A percentile compares a stretch with the other conserved stretches of the same genome.
These are phyloP conservation scores for Phytopythium chamaehyphon DNA, from an alignment of 352 stramenopile genomes.

Conservation along the genomic window DNA sequence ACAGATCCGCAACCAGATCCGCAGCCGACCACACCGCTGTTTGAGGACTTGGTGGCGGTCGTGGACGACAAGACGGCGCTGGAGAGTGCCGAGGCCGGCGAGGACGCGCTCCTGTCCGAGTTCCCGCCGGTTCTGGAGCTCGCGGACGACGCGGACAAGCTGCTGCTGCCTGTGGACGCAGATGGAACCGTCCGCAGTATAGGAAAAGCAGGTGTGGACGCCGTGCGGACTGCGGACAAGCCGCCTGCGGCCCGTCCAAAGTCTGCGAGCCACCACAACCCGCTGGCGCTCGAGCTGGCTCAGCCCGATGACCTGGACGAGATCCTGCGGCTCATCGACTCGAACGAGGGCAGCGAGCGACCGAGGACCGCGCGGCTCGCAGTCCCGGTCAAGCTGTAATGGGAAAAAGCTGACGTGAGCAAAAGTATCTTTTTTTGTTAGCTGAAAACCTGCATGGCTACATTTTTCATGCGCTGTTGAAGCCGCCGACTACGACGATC, in stretches of 20 bases:
- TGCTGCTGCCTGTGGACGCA: not conserved
- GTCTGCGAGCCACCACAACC: not conserved
- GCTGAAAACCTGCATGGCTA: not conserved
- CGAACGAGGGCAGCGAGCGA: constrained; percentile 1
- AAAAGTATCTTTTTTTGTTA: not conserved
- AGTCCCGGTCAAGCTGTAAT: not conserved
- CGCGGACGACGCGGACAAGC: constrained; percentile 6
- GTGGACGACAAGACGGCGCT: constrained; percentile 3
- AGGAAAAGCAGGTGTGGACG: not conserved
- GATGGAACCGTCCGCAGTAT: not conserved
- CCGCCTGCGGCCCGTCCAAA: not conserved
- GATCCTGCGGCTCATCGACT: constrained; percentile 10
- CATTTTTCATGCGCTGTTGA: constrained; percentile 12
- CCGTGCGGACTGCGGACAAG: not conserved
- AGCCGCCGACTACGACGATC: constrained; percentile 23
- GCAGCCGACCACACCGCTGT: not conserved
- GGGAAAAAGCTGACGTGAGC: not conserved
- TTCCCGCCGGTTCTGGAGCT: constrained; percentile 10
- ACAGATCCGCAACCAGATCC: constrained; percentile 1
- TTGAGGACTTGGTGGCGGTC: not conserved
- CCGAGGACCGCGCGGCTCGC: not conserved
- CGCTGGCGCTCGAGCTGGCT: constrained; percentile 12
- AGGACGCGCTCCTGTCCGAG: not conserved
- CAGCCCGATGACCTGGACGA: constrained; percentile 15
- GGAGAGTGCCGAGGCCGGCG: not conserved